Base-by-base conservation (phyloP, 148 eudicot genomes). In the Dysphania ambrosioides region DNA sequence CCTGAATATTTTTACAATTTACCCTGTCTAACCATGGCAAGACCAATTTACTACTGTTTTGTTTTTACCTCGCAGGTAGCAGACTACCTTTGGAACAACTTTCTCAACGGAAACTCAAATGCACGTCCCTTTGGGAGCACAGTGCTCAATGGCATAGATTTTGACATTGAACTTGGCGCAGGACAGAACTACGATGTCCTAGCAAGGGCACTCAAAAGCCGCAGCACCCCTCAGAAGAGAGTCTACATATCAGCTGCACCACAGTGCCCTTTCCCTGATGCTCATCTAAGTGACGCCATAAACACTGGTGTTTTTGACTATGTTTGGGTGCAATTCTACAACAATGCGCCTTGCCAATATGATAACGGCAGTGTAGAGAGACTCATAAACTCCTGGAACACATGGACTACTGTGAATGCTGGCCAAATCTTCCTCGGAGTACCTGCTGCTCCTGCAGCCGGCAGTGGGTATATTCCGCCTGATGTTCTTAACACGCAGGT, bases 91-190 rank as follows among this genome's bases (percentile, higher is more conserved):
- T 87, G 85, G 86, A 77, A 83, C 77, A 83, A 70, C 71, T 87
- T 71, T 79, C 70, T 85, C 2, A 83, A 87, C 0, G 85, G 86
- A 53, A 76, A 55, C 49, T 81, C 85, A 0, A 12, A 4, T 34
- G 38, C 81, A 1, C 83, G 86, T 15, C 87, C 85, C 0, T 61
- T 87, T 1, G 88, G 86, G 6, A 74, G 29, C 38, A 81, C 86
- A 18, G 73, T 87, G n/a, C 57, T 85, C 12, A 85, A 87, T 36
- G 90, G 87, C 21, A 81, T 87, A 32, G 88, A 85, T 69, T 83
- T 83, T 61, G 82, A 83, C 64, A 87, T 87, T 32, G 88, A 83
- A 71, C 2, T 18, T 0, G 86, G 87, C 3, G 10, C 80, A 5
- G 72, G 62, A 3, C 72, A 73, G 53, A 71, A 31, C 80, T 87